Base-by-base conservation (phyloP, 2,329 filamentous ascomycete species). In the Penicillium glabrum region DNA sequence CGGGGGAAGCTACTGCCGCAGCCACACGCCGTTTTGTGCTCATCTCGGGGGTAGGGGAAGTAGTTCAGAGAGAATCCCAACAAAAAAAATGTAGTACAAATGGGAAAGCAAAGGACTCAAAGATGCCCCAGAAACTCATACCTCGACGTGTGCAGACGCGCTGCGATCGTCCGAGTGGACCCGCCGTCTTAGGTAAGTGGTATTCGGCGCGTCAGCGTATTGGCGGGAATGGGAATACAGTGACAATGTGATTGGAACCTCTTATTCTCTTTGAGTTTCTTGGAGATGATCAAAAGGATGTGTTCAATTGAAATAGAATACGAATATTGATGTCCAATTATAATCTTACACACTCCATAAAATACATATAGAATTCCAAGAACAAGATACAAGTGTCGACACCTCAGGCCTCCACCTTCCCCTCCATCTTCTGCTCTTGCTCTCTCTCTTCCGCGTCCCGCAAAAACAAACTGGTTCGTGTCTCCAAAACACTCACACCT, bases 1-100 rank as follows among this genome's bases (percentile, higher is more conserved):
- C 82, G 53, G 80, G 77, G 64, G 76, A 77, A 62, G 75, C 45
- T 14, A 13, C 77, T 60, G 75, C 74, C 66, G 71, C 70, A 54
- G 78, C 76, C 44, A 79, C 78, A 74, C 85, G 86, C 72, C 84
- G 82, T 78, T 86, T 87, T 55, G 72, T 68, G 60, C 67, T 74
- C 72, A 75, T 77, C 16, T 46, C 35, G 27, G 27, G 49, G 43
- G 21, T n/a, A 19, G 29, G 2, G 21, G 6, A 50, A n/a, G 10
- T 14, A 3, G n/a, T 24, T 3, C 24, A 21, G 19, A 31, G 16
- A 10, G 31, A 23, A 31, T 33, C 1, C 10, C 8, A 37, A 23
- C 21, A 14, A 27, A 26, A 19, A 21, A 26, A 35, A 33, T 10
- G 24, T 19, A 23, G 7, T 5, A 9, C 23, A 37, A 50, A 9